Percentiles rank a stretch among this genome's conserved stretches.
These are phyloP conservation scores for Exserohilum rostratum DNA, from an alignment of 2,329 filamentous ascomycete species.

Conservation along the genomic window DNA sequence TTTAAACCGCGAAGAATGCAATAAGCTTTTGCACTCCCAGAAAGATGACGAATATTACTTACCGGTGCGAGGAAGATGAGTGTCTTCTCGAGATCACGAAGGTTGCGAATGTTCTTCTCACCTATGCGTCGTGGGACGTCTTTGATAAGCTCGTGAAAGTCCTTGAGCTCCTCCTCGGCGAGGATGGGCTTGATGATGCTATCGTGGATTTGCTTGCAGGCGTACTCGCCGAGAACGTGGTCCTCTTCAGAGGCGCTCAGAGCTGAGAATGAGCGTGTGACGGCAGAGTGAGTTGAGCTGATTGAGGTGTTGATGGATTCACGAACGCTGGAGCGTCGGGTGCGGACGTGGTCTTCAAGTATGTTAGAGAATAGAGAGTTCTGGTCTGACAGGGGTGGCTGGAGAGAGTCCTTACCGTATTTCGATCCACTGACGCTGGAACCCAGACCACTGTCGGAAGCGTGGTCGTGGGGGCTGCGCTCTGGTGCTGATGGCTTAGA, in stretches of 20 bases:
- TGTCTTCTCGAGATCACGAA: conserved; percentile 93
- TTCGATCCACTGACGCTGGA: conserved; percentile 72
- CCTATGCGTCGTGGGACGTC: conserved; percentile 80
- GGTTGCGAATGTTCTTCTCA: conserved; percentile 84
- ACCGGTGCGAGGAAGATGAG: conserved; percentile 90
- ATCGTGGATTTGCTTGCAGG: conserved; percentile 78
- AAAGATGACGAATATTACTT: conserved; percentile 68
- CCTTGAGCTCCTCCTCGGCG: conserved; percentile 72
- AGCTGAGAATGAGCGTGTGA: conserved; percentile 54
- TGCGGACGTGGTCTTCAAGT: conserved; percentile 44
- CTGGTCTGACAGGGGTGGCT: conserved; percentile 22
- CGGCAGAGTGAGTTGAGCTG: conserved; percentile 46
- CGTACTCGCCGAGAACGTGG: conserved; percentile 69
- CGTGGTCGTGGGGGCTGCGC: conserved; percentile 64
- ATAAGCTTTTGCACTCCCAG: conserved; percentile 69
- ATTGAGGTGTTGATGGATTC: conserved; percentile 48
- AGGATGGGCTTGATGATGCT: conserved; percentile 78
- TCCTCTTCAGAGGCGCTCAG: conserved; percentile 49
- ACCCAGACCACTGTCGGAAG: conserved; percentile 87
- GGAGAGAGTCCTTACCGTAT: conserved; percentile 44
- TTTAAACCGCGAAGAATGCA: conserved; percentile 67
- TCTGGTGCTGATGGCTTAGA: conserved; percentile 47
- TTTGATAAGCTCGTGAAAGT: conserved; percentile 79
- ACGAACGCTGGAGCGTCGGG: conserved; percentile 37
- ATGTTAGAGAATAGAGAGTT: conserved; percentile 36